A percentile compares a stretch with the other conserved stretches of the same genome.
Evolutionary conservation across 306 rosid species (phyloP).

Genomic region (Carpinus viminea): DNA sequence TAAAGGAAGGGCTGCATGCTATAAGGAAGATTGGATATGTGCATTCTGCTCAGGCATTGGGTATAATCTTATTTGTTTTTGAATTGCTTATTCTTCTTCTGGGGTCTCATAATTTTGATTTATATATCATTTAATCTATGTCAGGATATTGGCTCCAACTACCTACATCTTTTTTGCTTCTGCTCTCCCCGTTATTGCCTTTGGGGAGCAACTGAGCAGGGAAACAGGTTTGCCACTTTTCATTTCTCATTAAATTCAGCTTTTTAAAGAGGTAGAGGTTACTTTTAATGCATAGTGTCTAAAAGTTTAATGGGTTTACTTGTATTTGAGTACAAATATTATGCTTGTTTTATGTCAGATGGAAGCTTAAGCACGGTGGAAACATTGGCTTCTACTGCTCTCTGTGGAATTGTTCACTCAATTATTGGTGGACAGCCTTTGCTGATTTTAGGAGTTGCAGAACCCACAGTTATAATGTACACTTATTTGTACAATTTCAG

Average conservation of each 20-base stretch:
- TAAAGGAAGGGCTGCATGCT: conserved; percentile 57
- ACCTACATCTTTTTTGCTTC: conserved; percentile 78
- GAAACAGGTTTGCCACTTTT: conserved; percentile 57
- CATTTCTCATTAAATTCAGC: conserved; percentile 58
- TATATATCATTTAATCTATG: conserved; percentile 4
- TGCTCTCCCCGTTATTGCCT: conserved; percentile 81
- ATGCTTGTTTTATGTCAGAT: conserved; percentile 37
- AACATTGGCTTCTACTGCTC: conserved; percentile 81
- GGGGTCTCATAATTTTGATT: conserved; percentile 9
- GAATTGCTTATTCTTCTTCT: not conserved
- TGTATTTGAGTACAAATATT: not conserved
- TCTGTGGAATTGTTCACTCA: conserved; percentile 89
- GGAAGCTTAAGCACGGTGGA: conserved; percentile 91
- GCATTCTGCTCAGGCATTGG: conserved; percentile 65
- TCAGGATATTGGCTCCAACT: conserved; percentile 78
- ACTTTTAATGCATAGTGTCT: not conserved
- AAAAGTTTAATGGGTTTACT: conserved; percentile 64
- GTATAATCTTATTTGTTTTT: conserved; percentile 29
- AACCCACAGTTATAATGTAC: conserved; percentile 92
- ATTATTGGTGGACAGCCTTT: conserved; percentile 89
- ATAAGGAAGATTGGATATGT: conserved; percentile 72
- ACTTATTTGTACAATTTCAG: conserved; percentile 73
- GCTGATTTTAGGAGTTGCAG: conserved; percentile 85
- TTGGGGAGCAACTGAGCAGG: conserved; percentile 67
- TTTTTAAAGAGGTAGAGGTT: conserved; percentile 47